phyloP scores from a whole-genome alignment of 805 yeast genomes.

The Saturnispora halmiae region DNA sequence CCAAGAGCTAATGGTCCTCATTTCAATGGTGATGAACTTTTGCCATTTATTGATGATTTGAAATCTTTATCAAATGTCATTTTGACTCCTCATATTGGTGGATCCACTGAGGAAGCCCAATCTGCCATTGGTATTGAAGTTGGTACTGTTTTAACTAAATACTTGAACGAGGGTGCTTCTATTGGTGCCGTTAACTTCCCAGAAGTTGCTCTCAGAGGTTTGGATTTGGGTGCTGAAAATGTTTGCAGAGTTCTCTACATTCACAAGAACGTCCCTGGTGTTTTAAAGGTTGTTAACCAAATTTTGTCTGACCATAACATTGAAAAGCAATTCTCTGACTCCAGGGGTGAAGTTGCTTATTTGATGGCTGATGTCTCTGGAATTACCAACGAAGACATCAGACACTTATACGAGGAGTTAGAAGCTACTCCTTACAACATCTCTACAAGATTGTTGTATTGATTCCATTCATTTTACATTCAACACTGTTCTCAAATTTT shows the following conservation, averaged over 20 bases:
- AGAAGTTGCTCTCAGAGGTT: conserved; percentile 84
- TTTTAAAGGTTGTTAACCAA: conserved; percentile 92
- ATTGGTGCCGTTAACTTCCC: conserved; percentile 98
- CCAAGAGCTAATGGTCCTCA: conserved; percentile 93
- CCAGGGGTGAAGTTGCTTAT: conserved; percentile 92
- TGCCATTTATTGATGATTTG: conserved; percentile 77
- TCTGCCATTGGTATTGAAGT: conserved; percentile 96
- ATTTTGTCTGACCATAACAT: conserved; percentile 90
- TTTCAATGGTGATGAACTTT: conserved; percentile 57
- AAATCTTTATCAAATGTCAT: conserved; percentile 78
- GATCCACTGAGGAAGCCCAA: conserved; percentile 98
- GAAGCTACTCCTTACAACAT: conserved; percentile 87
- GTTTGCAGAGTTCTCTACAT: conserved; percentile 90
- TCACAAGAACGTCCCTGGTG: conserved; percentile 98
- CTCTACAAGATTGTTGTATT: conserved; percentile 83
- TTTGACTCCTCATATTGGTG: conserved; percentile 96
- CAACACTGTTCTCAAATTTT: not conserved
- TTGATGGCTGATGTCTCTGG: conserved; percentile 95
- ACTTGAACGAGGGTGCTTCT: conserved; percentile 93
- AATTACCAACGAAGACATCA: conserved; percentile 75
- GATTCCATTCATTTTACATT: conserved; percentile 14
- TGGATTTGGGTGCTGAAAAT: conserved; percentile 78
- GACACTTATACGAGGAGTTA: conserved; percentile 71
- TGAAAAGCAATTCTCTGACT: conserved; percentile 97
- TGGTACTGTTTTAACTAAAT: conserved; percentile 72